phyloP scores from a whole-genome alignment of 139 green algal species.

The Eudorina sp. region DNA sequence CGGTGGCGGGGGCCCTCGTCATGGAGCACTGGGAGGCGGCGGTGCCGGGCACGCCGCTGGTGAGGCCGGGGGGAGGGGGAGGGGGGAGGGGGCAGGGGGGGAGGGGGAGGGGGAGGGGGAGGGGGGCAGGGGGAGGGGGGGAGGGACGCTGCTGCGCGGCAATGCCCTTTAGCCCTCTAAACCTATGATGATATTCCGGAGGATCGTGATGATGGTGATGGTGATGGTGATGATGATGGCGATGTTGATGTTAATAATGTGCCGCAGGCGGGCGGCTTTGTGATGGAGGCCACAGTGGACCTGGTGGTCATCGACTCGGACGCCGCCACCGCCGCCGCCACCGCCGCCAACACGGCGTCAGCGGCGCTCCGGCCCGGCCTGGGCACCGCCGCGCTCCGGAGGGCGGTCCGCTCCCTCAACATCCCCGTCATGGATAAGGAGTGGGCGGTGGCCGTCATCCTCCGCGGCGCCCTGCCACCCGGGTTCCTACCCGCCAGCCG shows the following conservation, averaged over 20 bases:
- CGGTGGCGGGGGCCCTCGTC: constrained; percentile 7
- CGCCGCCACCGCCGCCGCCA: neutral
- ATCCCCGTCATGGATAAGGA: constrained; percentile 44
- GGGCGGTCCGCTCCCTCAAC: constrained; percentile 6
- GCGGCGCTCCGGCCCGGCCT: neutral
- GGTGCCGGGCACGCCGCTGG: neutral
- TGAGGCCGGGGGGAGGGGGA: no score
- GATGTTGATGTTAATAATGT: neutral
- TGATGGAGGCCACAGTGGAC: constrained; percentile 36
- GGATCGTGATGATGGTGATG: no score
- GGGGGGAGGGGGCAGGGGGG: no score
- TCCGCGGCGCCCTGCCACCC: constrained; percentile 11
- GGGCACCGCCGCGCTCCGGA: neutral
- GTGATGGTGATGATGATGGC: no score
- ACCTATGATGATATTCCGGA: no score
- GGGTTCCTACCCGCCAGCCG: neutral
- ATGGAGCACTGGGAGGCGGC: constrained; percentile 44
- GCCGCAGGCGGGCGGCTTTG: neutral
- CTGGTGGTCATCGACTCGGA: neutral
- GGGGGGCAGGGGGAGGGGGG: neutral
- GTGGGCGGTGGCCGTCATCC: constrained; percentile 40
- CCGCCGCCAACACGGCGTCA: no score
- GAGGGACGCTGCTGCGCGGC: no score
- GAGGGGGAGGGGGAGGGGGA: neutral
- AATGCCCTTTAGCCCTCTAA: no score